Conservation (phyloP, 75 land plant species). For the Selaginella moellendorffii region DNA sequence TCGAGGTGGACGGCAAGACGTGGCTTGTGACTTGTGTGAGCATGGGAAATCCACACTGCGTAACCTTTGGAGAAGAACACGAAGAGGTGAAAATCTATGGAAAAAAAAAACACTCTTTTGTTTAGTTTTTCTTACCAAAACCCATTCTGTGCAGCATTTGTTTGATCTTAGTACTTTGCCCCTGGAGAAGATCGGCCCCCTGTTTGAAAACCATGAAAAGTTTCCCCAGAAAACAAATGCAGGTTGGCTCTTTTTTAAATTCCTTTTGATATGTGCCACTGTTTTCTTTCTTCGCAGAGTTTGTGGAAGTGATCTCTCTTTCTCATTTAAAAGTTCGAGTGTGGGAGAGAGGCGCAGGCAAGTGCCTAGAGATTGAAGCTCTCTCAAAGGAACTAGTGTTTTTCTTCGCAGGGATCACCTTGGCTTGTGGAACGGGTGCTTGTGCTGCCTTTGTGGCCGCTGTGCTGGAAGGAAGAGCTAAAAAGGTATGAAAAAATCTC, state of each 20-base stretch:
- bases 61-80: constrained; percentile 50
- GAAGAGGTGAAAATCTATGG: constrained; percentile 24
- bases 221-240: constrained; percentile 92
- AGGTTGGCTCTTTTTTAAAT: constrained; percentile 32
- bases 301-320: constrained; percentile 67
- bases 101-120: too few species aligned
- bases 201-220: constrained; percentile 75
- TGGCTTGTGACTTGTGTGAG: constrained; percentile 97
- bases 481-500: constrained; percentile 32
- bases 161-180: constrained; percentile 49
- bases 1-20: constrained; percentile 45
- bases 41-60: constrained; percentile 99
- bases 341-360: constrained; percentile 99
- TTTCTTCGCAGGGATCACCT: constrained; percentile 52
- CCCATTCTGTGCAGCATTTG: constrained; percentile 42
- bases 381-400: background rate
- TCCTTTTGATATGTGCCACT: too few species aligned
- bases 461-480: constrained; percentile 72
- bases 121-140: too few species aligned
- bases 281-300: constrained; percentile 36
- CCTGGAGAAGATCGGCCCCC: constrained; percentile 74
- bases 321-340: constrained; percentile 82
- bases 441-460: constrained; percentile 91
- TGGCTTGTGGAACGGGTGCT: constrained; percentile 99
- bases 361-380: too few species aligned